phyloP scores from a whole-genome alignment of 2,329 filamentous ascomycete genomes.

The Penicillium sclerotigenum region DNA sequence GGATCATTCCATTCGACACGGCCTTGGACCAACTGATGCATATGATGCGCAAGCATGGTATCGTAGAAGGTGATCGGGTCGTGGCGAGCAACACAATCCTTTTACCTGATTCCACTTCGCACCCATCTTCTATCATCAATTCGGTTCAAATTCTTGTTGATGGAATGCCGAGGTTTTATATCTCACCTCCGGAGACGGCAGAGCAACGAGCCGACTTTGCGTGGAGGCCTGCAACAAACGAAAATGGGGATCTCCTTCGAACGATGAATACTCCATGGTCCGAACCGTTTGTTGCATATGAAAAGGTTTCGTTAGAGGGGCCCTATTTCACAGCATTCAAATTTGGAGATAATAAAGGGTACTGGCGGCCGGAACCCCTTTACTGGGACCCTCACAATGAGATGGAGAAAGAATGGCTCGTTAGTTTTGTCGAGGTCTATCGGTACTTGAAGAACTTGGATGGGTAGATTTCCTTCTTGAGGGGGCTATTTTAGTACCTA shows the following conservation, averaged over 20 bases:
- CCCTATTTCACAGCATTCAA: conserved; percentile 2
- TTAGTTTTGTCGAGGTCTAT: conserved; percentile 14
- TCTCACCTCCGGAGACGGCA: neutral
- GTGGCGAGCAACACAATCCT: neutral
- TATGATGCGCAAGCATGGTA: conserved; percentile 8
- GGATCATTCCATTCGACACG: conserved; percentile 14
- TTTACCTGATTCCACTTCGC: neutral
- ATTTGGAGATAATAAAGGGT: neutral
- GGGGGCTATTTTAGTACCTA: neutral
- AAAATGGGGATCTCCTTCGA: conserved; percentile 2
- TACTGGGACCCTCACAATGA: conserved; percentile 13
- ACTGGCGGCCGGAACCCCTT: neutral
- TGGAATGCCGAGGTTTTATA: conserved; percentile 7
- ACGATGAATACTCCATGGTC: conserved; percentile 14
- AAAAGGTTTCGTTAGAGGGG: neutral
- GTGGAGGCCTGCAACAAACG: neutral
- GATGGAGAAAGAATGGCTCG: conserved; percentile 18
- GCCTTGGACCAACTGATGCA: conserved; percentile 7
- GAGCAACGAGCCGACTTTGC: neutral
- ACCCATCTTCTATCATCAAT: conserved; percentile 2
- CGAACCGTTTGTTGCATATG: neutral
- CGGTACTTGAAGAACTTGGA: conserved; percentile 3
- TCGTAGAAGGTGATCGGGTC: neutral
- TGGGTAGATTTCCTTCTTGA: neutral
- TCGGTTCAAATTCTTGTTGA: neutral